These are phyloP conservation scores for Chimonanthus salicifolius DNA, from an alignment of 164 flowering plant species.

Conservation along the genomic window DNA sequence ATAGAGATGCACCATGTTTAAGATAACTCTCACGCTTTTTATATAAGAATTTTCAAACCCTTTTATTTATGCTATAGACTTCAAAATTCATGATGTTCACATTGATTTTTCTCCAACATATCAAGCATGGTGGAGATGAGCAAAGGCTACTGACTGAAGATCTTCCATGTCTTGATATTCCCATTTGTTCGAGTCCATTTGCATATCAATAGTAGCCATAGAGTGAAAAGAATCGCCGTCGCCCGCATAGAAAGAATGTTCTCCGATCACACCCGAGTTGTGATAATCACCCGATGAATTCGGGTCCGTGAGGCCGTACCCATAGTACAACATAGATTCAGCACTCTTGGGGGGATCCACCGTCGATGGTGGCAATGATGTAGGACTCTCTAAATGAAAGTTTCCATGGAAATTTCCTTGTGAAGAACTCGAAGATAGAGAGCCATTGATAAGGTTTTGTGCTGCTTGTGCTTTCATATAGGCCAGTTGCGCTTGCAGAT, in stretches of 20 bases:
- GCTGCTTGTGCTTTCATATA: constrained; percentile 67
- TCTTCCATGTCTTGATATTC: constrained; percentile 48
- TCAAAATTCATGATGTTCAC: background rate
- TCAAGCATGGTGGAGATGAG: constrained; percentile 45
- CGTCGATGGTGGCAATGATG: constrained; percentile 6
- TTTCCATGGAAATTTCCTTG: constrained; percentile 20
- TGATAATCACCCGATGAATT: constrained; percentile 22
- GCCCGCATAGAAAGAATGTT: constrained; percentile 24
- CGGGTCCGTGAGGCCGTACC: constrained; percentile 20
- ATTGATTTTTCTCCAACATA: too few species aligned
- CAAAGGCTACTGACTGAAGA: constrained; percentile 62
- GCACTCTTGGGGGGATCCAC: background rate
- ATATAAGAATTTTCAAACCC: background rate
- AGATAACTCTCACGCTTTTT: too few species aligned
- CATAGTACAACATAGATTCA: constrained; percentile 12
- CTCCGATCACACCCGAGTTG: constrained; percentile 25
- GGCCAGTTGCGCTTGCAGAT: constrained; percentile 72
- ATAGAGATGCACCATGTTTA: too few species aligned
- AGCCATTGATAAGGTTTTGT: constrained; percentile 29
- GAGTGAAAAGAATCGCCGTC: constrained; percentile 22
- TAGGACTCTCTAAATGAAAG: constrained; percentile 33
- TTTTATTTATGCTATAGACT: background rate
- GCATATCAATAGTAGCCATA: too few species aligned
- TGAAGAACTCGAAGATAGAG: constrained; percentile 29
- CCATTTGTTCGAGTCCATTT: too few species aligned